Conservation (phyloP, 345 rosid species). For the Eucalyptus pauciflora region DNA sequence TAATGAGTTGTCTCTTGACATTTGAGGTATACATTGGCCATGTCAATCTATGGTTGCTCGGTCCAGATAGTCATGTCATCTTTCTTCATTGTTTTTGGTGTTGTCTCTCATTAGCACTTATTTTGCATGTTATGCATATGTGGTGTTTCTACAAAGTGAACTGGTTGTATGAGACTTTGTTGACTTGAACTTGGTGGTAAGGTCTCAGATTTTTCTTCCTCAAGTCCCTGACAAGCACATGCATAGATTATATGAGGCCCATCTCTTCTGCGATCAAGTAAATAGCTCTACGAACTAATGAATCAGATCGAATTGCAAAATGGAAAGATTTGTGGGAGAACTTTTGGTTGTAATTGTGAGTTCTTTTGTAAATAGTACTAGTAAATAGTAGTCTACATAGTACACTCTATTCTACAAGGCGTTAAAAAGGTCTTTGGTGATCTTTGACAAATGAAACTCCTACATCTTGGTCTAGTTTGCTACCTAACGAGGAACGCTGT, state of each 20-base stretch:
- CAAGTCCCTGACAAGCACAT: background rate
- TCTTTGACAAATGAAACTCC: background rate
- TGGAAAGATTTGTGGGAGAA: background rate
- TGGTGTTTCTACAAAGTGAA: background rate
- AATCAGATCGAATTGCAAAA: no score
- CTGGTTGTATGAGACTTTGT: background rate
- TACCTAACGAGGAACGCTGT: background rate
- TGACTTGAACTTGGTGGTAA: background rate
- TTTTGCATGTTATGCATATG: background rate
- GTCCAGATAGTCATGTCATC: background rate
- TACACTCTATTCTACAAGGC: background rate
- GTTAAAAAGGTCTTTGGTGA: background rate
- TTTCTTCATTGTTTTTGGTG: background rate
- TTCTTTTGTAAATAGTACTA: background rate
- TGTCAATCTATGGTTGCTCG: background rate
- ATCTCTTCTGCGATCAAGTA: no score
- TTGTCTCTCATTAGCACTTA: background rate
- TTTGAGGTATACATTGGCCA: background rate
- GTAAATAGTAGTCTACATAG: background rate
- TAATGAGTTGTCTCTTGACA: background rate
- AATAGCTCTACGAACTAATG: no score
- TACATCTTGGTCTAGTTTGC: background rate
- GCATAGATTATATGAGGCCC: background rate
- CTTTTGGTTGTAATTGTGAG: background rate
- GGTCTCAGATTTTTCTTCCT: background rate